Conservation (phyloP, 2,329 filamentous ascomycete genomes). For the Nothopassalora personata region DNA sequence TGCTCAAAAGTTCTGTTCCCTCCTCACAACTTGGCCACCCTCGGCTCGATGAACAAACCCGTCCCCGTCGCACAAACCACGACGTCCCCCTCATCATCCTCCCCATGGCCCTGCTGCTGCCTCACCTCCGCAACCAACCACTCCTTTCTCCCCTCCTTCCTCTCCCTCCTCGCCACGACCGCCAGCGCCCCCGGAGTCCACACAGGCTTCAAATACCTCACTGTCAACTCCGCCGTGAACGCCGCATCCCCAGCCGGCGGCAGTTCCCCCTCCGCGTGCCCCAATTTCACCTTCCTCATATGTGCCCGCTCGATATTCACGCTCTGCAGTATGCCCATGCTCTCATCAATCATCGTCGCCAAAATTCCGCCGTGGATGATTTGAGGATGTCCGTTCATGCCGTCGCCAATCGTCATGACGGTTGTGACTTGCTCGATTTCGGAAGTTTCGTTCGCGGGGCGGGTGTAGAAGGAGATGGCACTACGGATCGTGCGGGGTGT, state of each 20-base stretch:
- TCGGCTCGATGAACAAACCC: slow-evolving; percentile 46
- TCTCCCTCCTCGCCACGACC: slow-evolving; percentile 38
- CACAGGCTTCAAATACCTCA: slow-evolving; percentile 51
- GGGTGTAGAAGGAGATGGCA: slow-evolving; percentile 42
- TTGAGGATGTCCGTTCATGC: slow-evolving; percentile 50
- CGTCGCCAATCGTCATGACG: slow-evolving; percentile 45
- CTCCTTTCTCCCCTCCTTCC: slow-evolving; percentile 51
- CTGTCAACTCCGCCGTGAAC: slow-evolving; percentile 53
- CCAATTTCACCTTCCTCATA: slow-evolving; percentile 4
- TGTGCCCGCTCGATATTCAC: slow-evolving; percentile 35
- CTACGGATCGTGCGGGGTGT: slow-evolving; percentile 46
- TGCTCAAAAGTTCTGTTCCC: background rate
- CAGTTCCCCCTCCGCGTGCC: slow-evolving; percentile 21
- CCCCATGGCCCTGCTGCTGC: slow-evolving; percentile 20
- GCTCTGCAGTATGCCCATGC: slow-evolving; percentile 48
- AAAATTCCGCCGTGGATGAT: slow-evolving; percentile 56
- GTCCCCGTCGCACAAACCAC: slow-evolving; percentile 49
- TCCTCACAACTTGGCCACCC: slow-evolving; percentile 7
- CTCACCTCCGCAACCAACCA: slow-evolving; percentile 46
- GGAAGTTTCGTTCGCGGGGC: slow-evolving; percentile 29
- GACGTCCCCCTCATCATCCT: slow-evolving; percentile 42
- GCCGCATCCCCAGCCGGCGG: slow-evolving; percentile 25
- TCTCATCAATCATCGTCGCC: slow-evolving; percentile 55
- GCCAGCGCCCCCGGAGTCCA: slow-evolving; percentile 47
- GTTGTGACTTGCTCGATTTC: slow-evolving; percentile 32